Evolutionary conservation across 306 rosid species (phyloP).

Genomic region (Pyrus pyrifolia): DNA sequence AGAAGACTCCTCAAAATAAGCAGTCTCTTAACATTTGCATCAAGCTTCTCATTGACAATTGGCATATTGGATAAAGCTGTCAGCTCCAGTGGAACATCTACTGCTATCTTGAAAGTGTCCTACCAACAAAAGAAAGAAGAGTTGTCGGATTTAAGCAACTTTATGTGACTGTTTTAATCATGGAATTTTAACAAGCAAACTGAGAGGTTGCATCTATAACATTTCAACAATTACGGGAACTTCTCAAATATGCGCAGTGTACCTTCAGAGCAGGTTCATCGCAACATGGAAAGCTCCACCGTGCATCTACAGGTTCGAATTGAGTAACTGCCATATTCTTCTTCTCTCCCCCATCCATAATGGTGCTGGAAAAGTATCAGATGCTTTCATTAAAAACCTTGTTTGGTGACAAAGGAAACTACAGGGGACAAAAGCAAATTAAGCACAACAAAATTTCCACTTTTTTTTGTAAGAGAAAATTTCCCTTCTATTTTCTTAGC

Average conservation of each 20-base stretch:
- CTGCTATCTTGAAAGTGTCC: conserved; percentile 56
- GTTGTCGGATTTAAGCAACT: neutral
- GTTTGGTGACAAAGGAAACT: neutral
- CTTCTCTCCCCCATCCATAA: conserved; percentile 41
- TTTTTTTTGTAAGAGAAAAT: neutral
- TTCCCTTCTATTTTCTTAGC: neutral
- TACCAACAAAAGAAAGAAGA: conserved; percentile 7
- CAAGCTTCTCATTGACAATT: conserved; percentile 32
- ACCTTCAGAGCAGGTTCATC: conserved; percentile 73
- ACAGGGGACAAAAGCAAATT: neutral
- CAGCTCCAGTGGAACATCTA: conserved; percentile 47
- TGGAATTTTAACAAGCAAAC: neutral
- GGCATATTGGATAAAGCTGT: conserved; percentile 70
- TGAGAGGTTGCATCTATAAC: neutral
- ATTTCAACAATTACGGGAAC: neutral
- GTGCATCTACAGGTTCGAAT: conserved; percentile 50
- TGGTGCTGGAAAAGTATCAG: conserved; percentile 27
- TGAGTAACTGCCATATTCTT: conserved; percentile 63
- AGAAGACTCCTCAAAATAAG: conserved; percentile 50
- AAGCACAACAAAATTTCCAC: neutral
- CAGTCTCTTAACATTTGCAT: conserved; percentile 35
- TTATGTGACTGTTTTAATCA: too few species aligned
- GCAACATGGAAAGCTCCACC: conserved; percentile 70
- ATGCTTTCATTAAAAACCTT: neutral
- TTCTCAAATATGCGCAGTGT: neutral